Percentiles rank a stretch among this genome's conserved stretches.
Conservation (phyloP, 2,329 filamentous ascomycete genomes). For the Fonsecaea pugnacius region DNA sequence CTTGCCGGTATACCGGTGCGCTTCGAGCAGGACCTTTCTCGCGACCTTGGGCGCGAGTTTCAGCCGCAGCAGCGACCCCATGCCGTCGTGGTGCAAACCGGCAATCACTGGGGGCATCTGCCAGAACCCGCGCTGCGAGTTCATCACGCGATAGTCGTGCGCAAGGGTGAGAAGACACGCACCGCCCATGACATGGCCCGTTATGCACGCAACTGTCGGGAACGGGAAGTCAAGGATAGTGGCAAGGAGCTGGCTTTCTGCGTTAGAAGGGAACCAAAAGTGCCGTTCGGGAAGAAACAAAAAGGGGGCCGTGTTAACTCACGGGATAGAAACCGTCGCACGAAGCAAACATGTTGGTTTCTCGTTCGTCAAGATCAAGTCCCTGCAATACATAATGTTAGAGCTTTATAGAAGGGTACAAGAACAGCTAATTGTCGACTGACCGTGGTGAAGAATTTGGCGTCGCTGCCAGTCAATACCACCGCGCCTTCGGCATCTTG, state of each 20-base stretch:
- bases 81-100: constrained; percentile 60
- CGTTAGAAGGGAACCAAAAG: not conserved
- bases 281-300: not conserved
- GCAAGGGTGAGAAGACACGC: constrained; percentile 52
- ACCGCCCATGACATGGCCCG: constrained; percentile 56
- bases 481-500: constrained; percentile 56
- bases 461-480: constrained; percentile 55
- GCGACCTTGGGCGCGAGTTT: constrained; percentile 57
- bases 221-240: constrained; percentile 53
- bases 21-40: constrained; percentile 60
- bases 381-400: constrained; percentile 35
- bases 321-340: constrained; percentile 61
- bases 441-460: constrained; percentile 44
- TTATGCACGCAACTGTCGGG: constrained; percentile 53
- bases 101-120: constrained; percentile 59
- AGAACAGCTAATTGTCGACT: not conserved
- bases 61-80: constrained; percentile 56
- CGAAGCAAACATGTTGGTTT: constrained; percentile 59
- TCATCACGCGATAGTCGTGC: constrained; percentile 56
- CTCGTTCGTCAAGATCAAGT: constrained; percentile 52
- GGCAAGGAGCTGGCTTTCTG: constrained; percentile 16
- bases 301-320: constrained; percentile 41
- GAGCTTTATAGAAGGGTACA: not conserved
- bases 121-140: constrained; percentile 51
- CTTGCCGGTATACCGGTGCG: constrained; percentile 58